Evolutionary conservation across 768 basidiomycete species (phyloP), one percentile per base, ranked within the genome.

Genomic region (Royoungia palumana): DNA sequence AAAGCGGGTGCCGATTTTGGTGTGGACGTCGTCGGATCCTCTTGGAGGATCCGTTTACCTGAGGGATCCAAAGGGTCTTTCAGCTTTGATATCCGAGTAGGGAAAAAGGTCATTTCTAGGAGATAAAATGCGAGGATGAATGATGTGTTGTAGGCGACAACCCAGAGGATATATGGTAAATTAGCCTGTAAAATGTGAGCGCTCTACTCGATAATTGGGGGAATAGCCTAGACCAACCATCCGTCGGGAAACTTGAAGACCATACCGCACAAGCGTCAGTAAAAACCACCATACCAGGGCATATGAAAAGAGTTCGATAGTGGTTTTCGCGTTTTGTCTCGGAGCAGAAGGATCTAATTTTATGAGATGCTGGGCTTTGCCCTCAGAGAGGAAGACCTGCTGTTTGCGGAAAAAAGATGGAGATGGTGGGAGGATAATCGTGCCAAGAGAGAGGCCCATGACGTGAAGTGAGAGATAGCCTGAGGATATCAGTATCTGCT

Each of bases 381-480:
- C 50, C 10, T 65, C 51, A 11, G 20, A 36, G 3, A 59, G 61
- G 39, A 51, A 61, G 51, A 55, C 50, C 21, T 74, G 69, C 44
- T 78, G 79, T 43, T 74, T 71, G 17, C 83, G 75, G 62, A 87
- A 90, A 61, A 79, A 83, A 3, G 80, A 82, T 0, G 91, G 89
- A 2, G 81, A 79, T 9, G 89, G 83, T 0, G 90, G 89, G 14
- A 95, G 78, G 30, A 94, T 64, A 27, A 93, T 67, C 0, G 89
- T 87, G 1, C 95, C 96, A 0, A 81, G 75, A 1, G 88, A 83
- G 17, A 94, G 70, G 8, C 94, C 95, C 20, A 96, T 74, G 12
- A 96, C 72, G 60, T 95, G 92, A 54, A 98, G 83, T 0, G 94
- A 78, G 16, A 97, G 76, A 67, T 98, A 98, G 5, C 96, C 95